phyloP scores from a whole-genome alignment of 1,284 basidiomycete species.

The Volvariella volvacea region DNA sequence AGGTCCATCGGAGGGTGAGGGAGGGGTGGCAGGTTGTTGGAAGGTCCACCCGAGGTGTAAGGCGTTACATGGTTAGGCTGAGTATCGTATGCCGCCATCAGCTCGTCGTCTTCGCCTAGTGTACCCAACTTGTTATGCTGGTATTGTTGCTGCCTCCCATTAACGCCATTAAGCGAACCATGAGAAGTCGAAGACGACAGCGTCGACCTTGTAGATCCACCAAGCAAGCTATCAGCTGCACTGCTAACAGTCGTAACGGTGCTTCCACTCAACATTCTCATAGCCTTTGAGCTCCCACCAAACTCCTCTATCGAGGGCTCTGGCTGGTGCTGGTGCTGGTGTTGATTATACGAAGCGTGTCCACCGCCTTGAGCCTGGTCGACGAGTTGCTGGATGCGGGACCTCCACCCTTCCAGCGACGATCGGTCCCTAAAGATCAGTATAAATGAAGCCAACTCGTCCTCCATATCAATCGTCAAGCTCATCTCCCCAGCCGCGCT shows the following conservation, averaged over 20 bases:
- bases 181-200: slow-evolving; percentile 66
- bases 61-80: slow-evolving; percentile 65
- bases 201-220: slow-evolving; percentile 57
- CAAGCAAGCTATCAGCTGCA: slow-evolving; percentile 62
- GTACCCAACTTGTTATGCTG: slow-evolving; percentile 48
- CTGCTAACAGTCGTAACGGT: slow-evolving; percentile 64
- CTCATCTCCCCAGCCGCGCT: slow-evolving; percentile 76
- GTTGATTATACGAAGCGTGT: slow-evolving; percentile 9
- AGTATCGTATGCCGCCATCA: slow-evolving; percentile 23
- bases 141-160: slow-evolving; percentile 16
- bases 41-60: slow-evolving; percentile 67
- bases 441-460: slow-evolving; percentile 92
- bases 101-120: slow-evolving; percentile 65
- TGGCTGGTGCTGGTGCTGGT: slow-evolving; percentile 24
- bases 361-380: slow-evolving; percentile 47
- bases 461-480: slow-evolving; percentile 92
- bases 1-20: slow-evolving; percentile 88
- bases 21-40: slow-evolving; percentile 72
- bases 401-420: slow-evolving; percentile 85
- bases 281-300: slow-evolving; percentile 65
- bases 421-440: slow-evolving; percentile 88
- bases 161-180: slow-evolving; percentile 34
- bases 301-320: slow-evolving; percentile 65
- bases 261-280: slow-evolving; percentile 69
- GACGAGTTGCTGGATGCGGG: slow-evolving; percentile 72